These are phyloP conservation scores for Magnolia officinalis DNA, from an alignment of 164 flowering plant species.

Conservation along the genomic window DNA sequence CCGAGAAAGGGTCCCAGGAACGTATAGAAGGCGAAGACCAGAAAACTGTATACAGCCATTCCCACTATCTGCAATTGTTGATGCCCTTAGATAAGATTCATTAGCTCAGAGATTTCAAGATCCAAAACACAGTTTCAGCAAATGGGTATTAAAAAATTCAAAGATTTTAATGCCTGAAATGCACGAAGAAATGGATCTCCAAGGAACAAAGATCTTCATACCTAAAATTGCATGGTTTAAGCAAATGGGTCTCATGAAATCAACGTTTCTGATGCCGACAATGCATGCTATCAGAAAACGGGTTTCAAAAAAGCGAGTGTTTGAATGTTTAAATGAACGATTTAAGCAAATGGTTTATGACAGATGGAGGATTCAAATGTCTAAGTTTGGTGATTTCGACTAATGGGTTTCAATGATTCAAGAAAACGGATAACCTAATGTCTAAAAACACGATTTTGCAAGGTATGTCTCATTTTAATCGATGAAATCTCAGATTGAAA, in stretches of 20 bases:
- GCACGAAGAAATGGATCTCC: neutral
- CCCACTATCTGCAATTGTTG: conserved; percentile 69
- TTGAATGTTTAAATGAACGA: too few relatives aligned
- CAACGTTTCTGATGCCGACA: neutral
- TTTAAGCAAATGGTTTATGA: too few relatives aligned
- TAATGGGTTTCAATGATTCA: too few relatives aligned
- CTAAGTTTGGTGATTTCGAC: neutral
- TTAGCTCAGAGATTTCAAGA: neutral
- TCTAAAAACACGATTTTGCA: neutral
- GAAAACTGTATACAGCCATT: conserved; percentile 58
- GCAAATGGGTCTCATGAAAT: neutral
- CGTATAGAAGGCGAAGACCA: conserved; percentile 61
- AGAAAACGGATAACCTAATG: neutral
- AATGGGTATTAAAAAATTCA: neutral
- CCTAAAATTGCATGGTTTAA: neutral
- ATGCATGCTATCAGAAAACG: neutral
- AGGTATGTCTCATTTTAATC: too few relatives aligned
- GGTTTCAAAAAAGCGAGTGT: neutral
- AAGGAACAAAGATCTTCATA: neutral
- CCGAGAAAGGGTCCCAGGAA: conserved; percentile 88
- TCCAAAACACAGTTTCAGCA: neutral
- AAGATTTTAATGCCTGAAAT: neutral
- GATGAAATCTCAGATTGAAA: neutral
- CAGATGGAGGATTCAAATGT: neutral
- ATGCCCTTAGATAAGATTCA: neutral